Conservation (phyloP, 192 early-diverging fungal genomes). For the Backusella liffmaniae region DNA sequence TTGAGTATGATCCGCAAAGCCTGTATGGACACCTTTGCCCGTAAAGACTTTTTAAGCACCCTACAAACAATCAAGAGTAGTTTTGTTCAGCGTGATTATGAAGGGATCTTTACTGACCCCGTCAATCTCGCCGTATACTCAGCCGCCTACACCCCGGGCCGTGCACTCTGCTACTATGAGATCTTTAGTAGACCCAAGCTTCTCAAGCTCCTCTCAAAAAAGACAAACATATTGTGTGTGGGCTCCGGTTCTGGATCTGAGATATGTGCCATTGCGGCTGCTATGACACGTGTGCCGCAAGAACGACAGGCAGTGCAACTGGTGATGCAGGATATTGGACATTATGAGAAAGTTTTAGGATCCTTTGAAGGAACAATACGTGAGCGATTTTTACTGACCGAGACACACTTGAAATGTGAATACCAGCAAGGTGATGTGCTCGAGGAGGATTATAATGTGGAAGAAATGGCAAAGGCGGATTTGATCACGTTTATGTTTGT, state of each 20-base stretch:
- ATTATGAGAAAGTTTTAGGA: constrained; percentile 56
- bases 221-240: constrained; percentile 58
- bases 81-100: constrained; percentile 83
- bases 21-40: constrained; percentile 55
- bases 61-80: constrained; percentile 76
- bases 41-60: constrained; percentile 56
- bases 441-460: constrained; percentile 32
- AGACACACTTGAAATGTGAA: constrained; percentile 48
- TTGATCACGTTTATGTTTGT: constrained; percentile 90
- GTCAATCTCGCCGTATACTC: constrained; percentile 77
- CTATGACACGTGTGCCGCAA: constrained; percentile 48
- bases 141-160: constrained; percentile 83
- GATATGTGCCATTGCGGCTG: constrained; percentile 75
- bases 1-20: constrained; percentile 64
- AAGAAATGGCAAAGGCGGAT: constrained; percentile 38
- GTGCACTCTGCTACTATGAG: constrained; percentile 83
- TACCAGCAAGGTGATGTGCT: constrained; percentile 64
- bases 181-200: constrained; percentile 60
- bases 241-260: constrained; percentile 89
- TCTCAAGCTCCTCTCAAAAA: constrained; percentile 43
- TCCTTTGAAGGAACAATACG: constrained; percentile 54
- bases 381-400: constrained; percentile 50
- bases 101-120: constrained; percentile 76
- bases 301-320: constrained; percentile 41
- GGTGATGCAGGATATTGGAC: constrained; percentile 62